phyloP scores from a whole-genome alignment of 2,329 filamentous ascomycete species.

The Cladobotryum protrusum region DNA sequence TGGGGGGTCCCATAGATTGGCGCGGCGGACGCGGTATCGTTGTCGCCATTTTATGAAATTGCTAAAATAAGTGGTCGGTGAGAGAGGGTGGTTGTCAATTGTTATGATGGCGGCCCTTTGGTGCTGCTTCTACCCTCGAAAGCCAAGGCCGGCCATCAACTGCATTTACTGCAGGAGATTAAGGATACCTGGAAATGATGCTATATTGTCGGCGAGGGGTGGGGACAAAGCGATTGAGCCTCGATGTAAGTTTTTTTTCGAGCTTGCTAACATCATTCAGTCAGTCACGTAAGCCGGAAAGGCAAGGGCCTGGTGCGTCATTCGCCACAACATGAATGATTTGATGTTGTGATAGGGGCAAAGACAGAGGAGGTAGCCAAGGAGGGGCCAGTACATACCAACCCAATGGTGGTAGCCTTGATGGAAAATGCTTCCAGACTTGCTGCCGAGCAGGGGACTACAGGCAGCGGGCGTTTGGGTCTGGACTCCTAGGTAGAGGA shows the following conservation, averaged over 20 bases:
- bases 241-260: slow-evolving; percentile 11
- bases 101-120: slow-evolving; percentile 18
- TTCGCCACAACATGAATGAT: too few species aligned
- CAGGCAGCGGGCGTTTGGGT: slow-evolving; percentile 8
- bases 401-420: too few species aligned
- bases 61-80: slow-evolving; percentile 3
- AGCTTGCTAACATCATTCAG: slow-evolving; percentile 3
- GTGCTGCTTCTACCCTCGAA: slow-evolving; percentile 17
- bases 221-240: slow-evolving; percentile 9
- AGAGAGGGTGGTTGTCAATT: slow-evolving; percentile 14
- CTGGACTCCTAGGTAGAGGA: slow-evolving; percentile 7
- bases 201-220: slow-evolving; percentile 1
- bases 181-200: slow-evolving; percentile 6
- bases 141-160: slow-evolving; percentile 25
- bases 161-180: slow-evolving; percentile 9
- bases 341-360: neutral
- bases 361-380: slow-evolving; percentile 3
- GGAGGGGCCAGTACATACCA: slow-evolving; percentile 5
- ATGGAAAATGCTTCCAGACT: too few species aligned
- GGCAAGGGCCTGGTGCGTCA: neutral
- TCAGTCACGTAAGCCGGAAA: slow-evolving; percentile 3
- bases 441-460: slow-evolving; percentile 4
- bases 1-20: slow-evolving; percentile 64
- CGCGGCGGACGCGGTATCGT: slow-evolving; percentile 61
- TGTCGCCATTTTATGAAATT: slow-evolving; percentile 32